Evolutionary conservation across 345 rosid species (phyloP), one percentile per base, ranked within the genome.

Genomic region (Crucihimalaya himalaica): DNA sequence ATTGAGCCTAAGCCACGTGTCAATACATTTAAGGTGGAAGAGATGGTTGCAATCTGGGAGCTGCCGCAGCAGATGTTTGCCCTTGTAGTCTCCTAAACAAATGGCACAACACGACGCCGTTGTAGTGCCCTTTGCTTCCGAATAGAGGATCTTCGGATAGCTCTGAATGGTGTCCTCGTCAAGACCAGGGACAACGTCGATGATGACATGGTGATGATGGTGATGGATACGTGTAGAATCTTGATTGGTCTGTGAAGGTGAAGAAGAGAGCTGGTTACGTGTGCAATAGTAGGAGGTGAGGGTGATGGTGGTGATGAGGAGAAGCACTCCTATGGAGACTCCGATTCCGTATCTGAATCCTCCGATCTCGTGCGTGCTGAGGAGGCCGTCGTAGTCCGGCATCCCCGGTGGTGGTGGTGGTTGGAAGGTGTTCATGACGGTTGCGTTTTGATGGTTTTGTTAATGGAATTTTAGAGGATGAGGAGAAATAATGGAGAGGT

Each of bases 31-130:
- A n/a, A 53, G 67, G 73, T 93, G 98, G 62, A 91, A 93, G 5
- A 87, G 78, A 56, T 91, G 98, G 19, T 83, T 85, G 53, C 97
- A 95, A 25, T 92, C 96, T 1, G 97, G 97, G 43, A 95, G 60
- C 52, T 81, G 61, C 70, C 96, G 73, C 18, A 91, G 81, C 29
- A 39, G 55, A 68, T 94, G 96, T 0, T 72, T 66, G 16, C 63
- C 70, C 48, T 82, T 87, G 79, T 91, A 95, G 76, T 95, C 99
- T 12, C 86, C 92, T 81, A 95, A 76, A 34, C 99, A 95, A 0
- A 95, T 84, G 0, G 97, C 83, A 66, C 99, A 95, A 70, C 96
- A 89, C 8, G 75, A 68, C 4, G 75, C 48, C 3, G 95, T 79
- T 0, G 91, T 80, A 0, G 93, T 78, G 68, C 73, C 85, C 74